Conservation (phyloP, 768 basidiomycete genomes). For the Phlebiopsis gigantea region DNA sequence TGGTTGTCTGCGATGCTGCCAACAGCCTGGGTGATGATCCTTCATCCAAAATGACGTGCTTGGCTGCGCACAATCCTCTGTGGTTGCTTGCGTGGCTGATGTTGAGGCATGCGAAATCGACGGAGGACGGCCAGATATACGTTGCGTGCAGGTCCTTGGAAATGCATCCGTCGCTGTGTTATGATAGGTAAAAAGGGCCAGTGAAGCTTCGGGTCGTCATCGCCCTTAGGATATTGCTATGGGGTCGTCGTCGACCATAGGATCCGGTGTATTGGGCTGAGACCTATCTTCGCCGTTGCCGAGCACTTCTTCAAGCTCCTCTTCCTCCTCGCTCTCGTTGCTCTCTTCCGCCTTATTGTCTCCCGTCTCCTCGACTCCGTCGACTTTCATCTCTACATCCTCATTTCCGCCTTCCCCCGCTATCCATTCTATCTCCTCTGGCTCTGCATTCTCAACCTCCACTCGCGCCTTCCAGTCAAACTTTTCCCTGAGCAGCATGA, state of each 20-base stretch:
- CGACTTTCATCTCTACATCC: constrained; percentile 5
- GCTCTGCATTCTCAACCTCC: constrained; percentile 72
- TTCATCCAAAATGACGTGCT: no score
- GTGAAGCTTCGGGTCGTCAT: no score
- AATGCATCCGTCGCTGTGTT: no score
- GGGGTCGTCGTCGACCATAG: not conserved
- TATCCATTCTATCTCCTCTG: constrained; percentile 69
- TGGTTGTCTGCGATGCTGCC: no score
- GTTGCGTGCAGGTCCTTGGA: no score
- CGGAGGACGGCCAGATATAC: no score
- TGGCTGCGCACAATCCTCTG: no score
- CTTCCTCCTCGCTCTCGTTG: constrained; percentile 29
- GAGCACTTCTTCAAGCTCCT: constrained; percentile 27
- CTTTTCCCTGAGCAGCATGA: constrained; percentile 70
- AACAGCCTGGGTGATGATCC: no score
- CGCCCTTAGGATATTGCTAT: no score
- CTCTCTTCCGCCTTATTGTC: constrained; percentile 19
- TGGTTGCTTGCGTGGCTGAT: no score
- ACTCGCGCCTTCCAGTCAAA: constrained; percentile 84
- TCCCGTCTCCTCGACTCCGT: constrained; percentile 16
- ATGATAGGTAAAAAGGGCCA: no score
- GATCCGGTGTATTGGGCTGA: not conserved
- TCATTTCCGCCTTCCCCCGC: constrained; percentile 23
- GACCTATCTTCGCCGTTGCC: constrained; percentile 18
- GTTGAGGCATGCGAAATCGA: no score